Percentiles rank a stretch among this genome's conserved stretches.
Conservation (phyloP, 352 stramenopile genomes). For the Phytophthora gonapodyides region DNA sequence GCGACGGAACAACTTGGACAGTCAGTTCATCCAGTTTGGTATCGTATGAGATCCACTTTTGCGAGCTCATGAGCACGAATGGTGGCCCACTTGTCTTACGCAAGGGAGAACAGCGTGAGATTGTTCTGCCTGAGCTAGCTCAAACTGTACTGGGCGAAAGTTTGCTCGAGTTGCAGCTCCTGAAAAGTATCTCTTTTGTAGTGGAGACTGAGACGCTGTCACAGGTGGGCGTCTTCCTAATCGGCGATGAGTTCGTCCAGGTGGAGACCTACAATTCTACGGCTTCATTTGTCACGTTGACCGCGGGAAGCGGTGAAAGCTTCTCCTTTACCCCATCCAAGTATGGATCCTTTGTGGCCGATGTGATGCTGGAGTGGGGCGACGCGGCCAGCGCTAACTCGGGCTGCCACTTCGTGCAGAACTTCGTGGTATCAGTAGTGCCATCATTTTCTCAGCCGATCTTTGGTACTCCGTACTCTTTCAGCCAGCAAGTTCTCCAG, state of each 20-base stretch:
- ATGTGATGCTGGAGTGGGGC: conserved; percentile 28
- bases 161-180: conserved; percentile 1
- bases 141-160: conserved; percentile 7
- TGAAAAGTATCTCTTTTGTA: conserved; percentile 20
- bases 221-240: conserved; percentile 2
- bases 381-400: not conserved
- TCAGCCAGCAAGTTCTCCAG: conserved; percentile 30
- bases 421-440: conserved; percentile 15
- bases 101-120: conserved; percentile 7
- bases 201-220: conserved; percentile 2
- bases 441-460: conserved; percentile 15
- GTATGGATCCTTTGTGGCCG: conserved; percentile 17
- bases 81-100: conserved; percentile 7
- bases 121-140: conserved; percentile 10
- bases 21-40: conserved; percentile 4
- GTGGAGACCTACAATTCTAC: conserved; percentile 22
- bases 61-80: conserved; percentile 4
- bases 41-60: conserved; percentile 25
- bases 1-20: conserved; percentile 1
- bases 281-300: conserved; percentile 12
- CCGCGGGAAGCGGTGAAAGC: not conserved
- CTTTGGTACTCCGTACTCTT: conserved; percentile 18
- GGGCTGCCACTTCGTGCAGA: conserved; percentile 23
- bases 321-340: conserved; percentile 14
- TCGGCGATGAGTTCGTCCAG: conserved; percentile 2